phyloP scores from a whole-genome alignment of 495 filamentous ascomycete genomes.

The Annulohypoxylon stygium region DNA sequence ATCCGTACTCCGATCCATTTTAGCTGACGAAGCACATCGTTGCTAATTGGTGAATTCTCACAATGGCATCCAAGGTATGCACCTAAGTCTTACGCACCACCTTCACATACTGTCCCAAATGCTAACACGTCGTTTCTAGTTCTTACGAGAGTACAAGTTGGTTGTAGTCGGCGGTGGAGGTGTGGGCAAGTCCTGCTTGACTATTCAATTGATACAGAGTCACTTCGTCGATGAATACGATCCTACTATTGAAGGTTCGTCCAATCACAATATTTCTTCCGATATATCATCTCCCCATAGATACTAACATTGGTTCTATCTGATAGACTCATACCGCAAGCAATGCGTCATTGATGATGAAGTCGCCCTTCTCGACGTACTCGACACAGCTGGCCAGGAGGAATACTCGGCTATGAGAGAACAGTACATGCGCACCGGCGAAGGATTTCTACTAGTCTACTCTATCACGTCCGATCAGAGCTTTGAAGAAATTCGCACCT shows the following conservation, averaged over 20 bases:
- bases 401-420: slow-evolving; percentile 99
- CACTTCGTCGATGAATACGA: slow-evolving; percentile 99
- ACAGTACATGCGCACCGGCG: slow-evolving; percentile 99
- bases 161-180: slow-evolving; percentile 98
- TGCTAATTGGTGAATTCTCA: slow-evolving; percentile 44
- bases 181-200: slow-evolving; percentile 99
- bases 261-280: slow-evolving; percentile 2
- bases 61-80: slow-evolving; percentile 64
- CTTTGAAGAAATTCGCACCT: slow-evolving; percentile 97
- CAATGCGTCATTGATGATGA: slow-evolving; percentile 99
- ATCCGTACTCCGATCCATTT: slow-evolving; percentile 8
- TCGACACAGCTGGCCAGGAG: slow-evolving; percentile 98
- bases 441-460: slow-evolving; percentile 97
- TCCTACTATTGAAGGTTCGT: slow-evolving; percentile 96
- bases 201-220: slow-evolving; percentile 97
- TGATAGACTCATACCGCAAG: slow-evolving; percentile 97
- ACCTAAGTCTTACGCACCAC: slow-evolving; percentile 1
- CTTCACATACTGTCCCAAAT: not conserved
- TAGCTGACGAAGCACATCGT: slow-evolving; percentile 18
- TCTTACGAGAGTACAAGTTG: slow-evolving; percentile 98
- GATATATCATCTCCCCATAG: not conserved
- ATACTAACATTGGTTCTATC: slow-evolving; percentile 19
- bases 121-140: slow-evolving; percentile 64
- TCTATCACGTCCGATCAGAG: slow-evolving; percentile 97
- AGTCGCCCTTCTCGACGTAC: slow-evolving; percentile 94